Evolutionary conservation across 345 rosid species (phyloP).

Genomic region (Murraya paniculata): DNA sequence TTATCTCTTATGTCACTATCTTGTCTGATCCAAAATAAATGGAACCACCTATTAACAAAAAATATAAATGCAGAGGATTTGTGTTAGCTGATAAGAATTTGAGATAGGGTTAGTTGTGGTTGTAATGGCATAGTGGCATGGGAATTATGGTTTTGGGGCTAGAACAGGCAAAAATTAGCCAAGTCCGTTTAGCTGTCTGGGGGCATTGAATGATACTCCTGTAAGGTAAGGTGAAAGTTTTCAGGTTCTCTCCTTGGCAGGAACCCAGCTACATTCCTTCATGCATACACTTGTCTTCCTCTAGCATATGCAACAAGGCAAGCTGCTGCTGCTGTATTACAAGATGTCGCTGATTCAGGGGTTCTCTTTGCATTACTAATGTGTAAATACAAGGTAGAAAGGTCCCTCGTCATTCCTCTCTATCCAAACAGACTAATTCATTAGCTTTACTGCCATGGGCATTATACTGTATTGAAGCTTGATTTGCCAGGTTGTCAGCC

Average conservation of each 20-base stretch:
- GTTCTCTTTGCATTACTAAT: constrained; percentile 78
- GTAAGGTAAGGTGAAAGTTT: neutral
- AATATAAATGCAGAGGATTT: neutral
- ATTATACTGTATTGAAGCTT: constrained; percentile 20
- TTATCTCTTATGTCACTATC: neutral
- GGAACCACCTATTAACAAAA: neutral
- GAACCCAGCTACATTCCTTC: constrained; percentile 94
- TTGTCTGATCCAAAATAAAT: neutral
- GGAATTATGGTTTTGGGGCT: neutral
- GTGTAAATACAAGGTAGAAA: constrained; percentile 80
- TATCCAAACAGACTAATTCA: neutral
- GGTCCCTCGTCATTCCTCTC: neutral
- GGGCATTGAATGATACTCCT: neutral
- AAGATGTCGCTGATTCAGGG: constrained; percentile 88
- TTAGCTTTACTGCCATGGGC: constrained; percentile 2
- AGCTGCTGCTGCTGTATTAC: constrained; percentile 85
- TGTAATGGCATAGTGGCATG: neutral
- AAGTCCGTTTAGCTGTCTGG: neutral
- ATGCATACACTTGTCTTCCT: constrained; percentile 97
- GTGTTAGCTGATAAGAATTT: neutral
- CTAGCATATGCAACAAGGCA: constrained; percentile 77
- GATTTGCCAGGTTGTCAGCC: constrained; percentile 79
- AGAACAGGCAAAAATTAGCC: neutral
- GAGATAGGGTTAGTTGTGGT: neutral
- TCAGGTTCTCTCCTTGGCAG: constrained; percentile 30